phyloP scores from a whole-genome alignment of 345 rosid species.

The Clarkia xantiana region DNA sequence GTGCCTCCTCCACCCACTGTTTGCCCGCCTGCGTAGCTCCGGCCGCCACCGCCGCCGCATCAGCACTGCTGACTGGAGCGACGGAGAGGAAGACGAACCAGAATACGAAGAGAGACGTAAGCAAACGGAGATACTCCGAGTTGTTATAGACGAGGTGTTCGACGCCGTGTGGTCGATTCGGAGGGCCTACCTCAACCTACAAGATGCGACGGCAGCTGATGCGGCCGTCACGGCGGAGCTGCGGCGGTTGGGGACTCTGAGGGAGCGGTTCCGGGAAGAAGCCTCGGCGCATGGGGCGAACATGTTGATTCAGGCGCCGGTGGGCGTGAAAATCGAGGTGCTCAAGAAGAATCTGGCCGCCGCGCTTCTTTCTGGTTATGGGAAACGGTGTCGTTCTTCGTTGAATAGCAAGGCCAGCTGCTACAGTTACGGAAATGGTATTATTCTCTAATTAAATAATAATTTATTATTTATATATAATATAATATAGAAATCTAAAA shows the following conservation, averaged over 20 bases:
- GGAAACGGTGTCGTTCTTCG: conserved; percentile 47
- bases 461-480: not conserved
- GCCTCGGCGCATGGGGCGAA: conserved; percentile 15
- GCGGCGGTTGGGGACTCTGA: conserved; percentile 47
- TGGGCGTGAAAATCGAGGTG: conserved; percentile 51
- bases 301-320: conserved; percentile 21
- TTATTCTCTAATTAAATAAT: not conserved
- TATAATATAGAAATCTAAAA: too few relatives aligned
- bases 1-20: conserved; percentile 78
- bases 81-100: conserved; percentile 7
- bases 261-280: conserved; percentile 60
- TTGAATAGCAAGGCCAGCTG: conserved; percentile 70
- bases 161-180: conserved; percentile 56
- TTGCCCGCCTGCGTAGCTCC: conserved; percentile 39
- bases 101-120: conserved; percentile 11
- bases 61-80: conserved; percentile 5
- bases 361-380: conserved; percentile 12
- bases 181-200: conserved; percentile 55
- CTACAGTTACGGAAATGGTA: conserved; percentile 27
- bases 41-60: not conserved
- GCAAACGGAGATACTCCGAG: conserved; percentile 37
- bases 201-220: conserved; percentile 82
- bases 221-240: conserved; percentile 69
- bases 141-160: conserved; percentile 56
- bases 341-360: conserved; percentile 56